Percentiles rank a stretch among this genome's conserved stretches.
These are phyloP conservation scores for Cyclotella choctawhatcheeana DNA, from an alignment of 108 stramenopile genomes.

Conservation along the genomic window DNA sequence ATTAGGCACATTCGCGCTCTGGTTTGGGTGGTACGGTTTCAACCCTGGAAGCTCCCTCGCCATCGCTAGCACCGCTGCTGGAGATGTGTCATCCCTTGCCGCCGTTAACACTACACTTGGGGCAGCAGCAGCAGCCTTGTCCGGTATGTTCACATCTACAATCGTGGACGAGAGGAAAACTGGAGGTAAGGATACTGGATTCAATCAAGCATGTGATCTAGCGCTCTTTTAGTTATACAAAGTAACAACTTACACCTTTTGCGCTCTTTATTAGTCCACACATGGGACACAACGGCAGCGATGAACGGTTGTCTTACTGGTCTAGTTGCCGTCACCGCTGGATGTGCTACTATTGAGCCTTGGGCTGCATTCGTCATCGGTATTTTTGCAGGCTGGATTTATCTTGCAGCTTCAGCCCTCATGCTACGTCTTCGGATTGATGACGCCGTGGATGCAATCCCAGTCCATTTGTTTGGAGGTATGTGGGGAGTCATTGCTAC, in stretches of 20 bases:
- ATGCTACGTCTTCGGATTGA: constrained; percentile 62
- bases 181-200: constrained; percentile 17
- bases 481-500: constrained; percentile 82
- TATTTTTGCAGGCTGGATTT: constrained; percentile 62
- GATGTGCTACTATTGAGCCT: constrained; percentile 68
- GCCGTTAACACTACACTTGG: constrained; percentile 83
- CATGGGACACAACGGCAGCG: constrained; percentile 60
- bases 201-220: background rate
- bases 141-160: constrained; percentile 69
- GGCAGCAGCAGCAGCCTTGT: constrained; percentile 59
- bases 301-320: constrained; percentile 73
- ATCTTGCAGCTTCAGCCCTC: constrained; percentile 45
- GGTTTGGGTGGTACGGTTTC: constrained; percentile 93
- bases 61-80: constrained; percentile 29
- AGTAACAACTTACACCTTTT: background rate
- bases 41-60: constrained; percentile 85
- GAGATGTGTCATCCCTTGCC: constrained; percentile 67
- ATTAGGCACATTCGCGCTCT: constrained; percentile 85
- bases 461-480: constrained; percentile 83
- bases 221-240: background rate
- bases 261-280: constrained; percentile 2
- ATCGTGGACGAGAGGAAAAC: constrained; percentile 50
- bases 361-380: constrained; percentile 85
- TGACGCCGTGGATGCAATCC: constrained; percentile 74
- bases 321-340: constrained; percentile 77